Percentiles rank a stretch among this genome's conserved stretches.
phyloP scores from a whole-genome alignment of 2,329 filamentous ascomycete genomes.

The Ceratocystiopsis brevicomis region DNA sequence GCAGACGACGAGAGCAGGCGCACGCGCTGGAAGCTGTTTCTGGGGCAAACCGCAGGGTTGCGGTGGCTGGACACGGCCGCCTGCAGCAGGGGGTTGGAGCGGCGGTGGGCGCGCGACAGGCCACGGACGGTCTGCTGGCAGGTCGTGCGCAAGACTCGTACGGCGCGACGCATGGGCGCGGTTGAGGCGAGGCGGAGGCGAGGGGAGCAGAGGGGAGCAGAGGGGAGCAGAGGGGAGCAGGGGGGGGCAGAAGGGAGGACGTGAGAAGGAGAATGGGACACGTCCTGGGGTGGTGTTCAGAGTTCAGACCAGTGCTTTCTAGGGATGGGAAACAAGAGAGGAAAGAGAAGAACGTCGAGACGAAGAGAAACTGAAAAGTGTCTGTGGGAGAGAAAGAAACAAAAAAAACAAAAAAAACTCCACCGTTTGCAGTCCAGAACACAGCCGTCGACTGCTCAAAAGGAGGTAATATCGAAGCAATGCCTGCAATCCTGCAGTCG shows the following conservation, averaged over 20 bases:
- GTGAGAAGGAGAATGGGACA: neutral
- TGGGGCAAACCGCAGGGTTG: constrained; percentile 1
- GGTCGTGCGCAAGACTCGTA: constrained; percentile 49
- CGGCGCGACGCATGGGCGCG: constrained; percentile 50
- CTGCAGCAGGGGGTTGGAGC: constrained; percentile 13
- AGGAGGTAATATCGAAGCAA: neutral
- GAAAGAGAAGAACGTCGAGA: neutral
- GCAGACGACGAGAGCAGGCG: neutral
- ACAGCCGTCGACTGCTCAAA: neutral
- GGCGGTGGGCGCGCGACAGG: constrained; percentile 30
- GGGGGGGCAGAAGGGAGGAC: neutral
- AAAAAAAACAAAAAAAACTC: too few relatives aligned
- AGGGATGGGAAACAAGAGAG: too few relatives aligned
- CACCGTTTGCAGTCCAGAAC: too few relatives aligned
- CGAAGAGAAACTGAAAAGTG: neutral
- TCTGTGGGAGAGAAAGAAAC: too few relatives aligned
- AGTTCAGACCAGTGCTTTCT: too few relatives aligned
- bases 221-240: neutral
- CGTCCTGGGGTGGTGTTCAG: too few relatives aligned
- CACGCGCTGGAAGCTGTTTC: neutral
- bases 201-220: neutral
- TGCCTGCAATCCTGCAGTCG: neutral
- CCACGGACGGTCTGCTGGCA: constrained; percentile 45
- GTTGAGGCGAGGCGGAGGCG: neutral
- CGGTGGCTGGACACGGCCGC: constrained; percentile 6